phyloP scores from a whole-genome alignment of 2,329 filamentous ascomycete genomes.

The Eurotiales sp. region DNA sequence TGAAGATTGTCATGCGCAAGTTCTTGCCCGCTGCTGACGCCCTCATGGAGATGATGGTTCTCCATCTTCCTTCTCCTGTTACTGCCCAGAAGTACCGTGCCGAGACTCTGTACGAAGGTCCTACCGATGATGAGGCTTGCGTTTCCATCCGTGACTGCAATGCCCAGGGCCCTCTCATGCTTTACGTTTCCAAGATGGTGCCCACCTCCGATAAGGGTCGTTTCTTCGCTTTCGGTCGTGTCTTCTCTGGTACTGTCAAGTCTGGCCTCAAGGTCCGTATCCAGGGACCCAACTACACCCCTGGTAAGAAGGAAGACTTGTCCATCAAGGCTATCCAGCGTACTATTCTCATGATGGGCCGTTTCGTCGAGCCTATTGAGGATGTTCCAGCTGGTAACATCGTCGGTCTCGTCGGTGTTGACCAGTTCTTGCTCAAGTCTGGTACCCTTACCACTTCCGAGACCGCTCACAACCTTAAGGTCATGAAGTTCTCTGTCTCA shows the following conservation, averaged over 20 bases:
- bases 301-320: conserved; percentile 97
- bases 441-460: conserved; percentile 97
- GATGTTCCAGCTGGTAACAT: conserved; percentile 99
- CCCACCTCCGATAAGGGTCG: conserved; percentile 99
- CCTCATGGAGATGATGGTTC: conserved; percentile 99
- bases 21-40: conserved; percentile 98
- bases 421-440: conserved; percentile 99
- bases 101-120: conserved; percentile 99
- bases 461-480: conserved; percentile 99
- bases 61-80: conserved; percentile 93
- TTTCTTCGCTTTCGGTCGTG: conserved; percentile 99
- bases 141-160: conserved; percentile 98
- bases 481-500: conserved; percentile 99
- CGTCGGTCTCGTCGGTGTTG: conserved; percentile 97
- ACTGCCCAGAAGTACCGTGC: conserved; percentile 97
- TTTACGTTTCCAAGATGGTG: conserved; percentile 99
- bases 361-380: conserved; percentile 97
- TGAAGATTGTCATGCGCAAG: conserved; percentile 98
- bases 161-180: conserved; percentile 96
- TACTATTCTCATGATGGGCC: conserved; percentile 99
- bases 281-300: conserved; percentile 97
- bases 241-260: conserved; percentile 96
- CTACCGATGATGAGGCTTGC: conserved; percentile 83
- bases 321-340: conserved; percentile 99
- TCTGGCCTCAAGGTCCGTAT: conserved; percentile 99